phyloP scores from a whole-genome alignment of 768 basidiomycete species.

The Pholiota conissans region DNA sequence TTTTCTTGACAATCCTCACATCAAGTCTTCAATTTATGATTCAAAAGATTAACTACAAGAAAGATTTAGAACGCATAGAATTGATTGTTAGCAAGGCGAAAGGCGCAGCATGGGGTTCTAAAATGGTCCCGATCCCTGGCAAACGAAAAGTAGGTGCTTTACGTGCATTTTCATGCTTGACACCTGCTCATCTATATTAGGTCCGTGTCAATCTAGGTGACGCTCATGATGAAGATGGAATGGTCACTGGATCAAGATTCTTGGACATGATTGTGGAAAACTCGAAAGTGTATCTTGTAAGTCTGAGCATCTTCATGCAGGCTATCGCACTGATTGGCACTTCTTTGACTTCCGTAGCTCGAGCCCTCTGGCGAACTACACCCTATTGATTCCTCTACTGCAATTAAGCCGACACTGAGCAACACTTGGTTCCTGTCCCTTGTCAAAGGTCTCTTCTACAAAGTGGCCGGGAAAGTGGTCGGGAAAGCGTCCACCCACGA shows the following conservation, averaged over 20 bases:
- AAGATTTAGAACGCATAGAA: constrained; percentile 71
- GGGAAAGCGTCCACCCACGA: constrained; percentile 23
- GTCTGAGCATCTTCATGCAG: constrained; percentile 26
- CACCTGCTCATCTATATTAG: constrained; percentile 22
- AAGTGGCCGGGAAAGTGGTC: constrained; percentile 27
- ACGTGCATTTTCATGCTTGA: constrained; percentile 1
- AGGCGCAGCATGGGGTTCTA: constrained; percentile 80
- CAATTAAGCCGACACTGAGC: constrained; percentile 51
- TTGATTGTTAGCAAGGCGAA: constrained; percentile 61
- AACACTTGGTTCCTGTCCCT: constrained; percentile 73
- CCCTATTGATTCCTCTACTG: constrained; percentile 58
- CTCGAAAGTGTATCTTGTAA: constrained; percentile 71
- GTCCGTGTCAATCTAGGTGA: constrained; percentile 73
- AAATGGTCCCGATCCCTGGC: constrained; percentile 60
- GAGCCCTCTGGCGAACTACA: constrained; percentile 60
- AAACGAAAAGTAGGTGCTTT: constrained; percentile 60
- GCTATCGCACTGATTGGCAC: not conserved
- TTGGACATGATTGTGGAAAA: constrained; percentile 85
- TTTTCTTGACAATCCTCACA: constrained; percentile 76
- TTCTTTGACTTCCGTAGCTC: constrained; percentile 40
- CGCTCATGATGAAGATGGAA: constrained; percentile 57
- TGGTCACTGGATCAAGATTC: constrained; percentile 45
- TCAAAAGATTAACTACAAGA: constrained; percentile 73
- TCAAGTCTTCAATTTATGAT: constrained; percentile 83
- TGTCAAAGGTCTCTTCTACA: constrained; percentile 31